Evolutionary conservation across 352 stramenopile genomes (phyloP).

Genomic region (Phytopythium boreale): DNA sequence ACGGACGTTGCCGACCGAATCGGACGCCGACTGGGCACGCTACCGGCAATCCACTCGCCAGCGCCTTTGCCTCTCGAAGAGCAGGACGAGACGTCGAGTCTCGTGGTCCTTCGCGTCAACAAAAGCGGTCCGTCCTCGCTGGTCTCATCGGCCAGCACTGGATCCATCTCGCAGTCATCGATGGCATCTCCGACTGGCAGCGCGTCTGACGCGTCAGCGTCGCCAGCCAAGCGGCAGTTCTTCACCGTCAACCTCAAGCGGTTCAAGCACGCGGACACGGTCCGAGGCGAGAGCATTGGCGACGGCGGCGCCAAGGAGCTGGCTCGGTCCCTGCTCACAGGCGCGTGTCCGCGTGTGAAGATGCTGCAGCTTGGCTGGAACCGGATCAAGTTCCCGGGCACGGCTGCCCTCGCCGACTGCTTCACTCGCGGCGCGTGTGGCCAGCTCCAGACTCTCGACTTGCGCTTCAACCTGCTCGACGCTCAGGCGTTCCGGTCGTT

Average conservation of each 20-base stretch:
- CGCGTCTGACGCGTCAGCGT: not conserved
- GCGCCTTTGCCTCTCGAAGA: conserved; percentile 18
- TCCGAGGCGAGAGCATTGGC: conserved; percentile 55
- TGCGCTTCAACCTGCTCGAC: conserved; percentile 64
- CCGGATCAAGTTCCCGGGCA: conserved; percentile 48
- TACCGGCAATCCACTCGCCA: conserved; percentile 55
- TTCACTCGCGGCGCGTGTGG: conserved; percentile 53
- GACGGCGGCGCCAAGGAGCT: conserved; percentile 54
- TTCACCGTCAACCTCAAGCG: conserved; percentile 74
- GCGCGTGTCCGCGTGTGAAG: conserved; percentile 58
- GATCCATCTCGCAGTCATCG: not conserved
- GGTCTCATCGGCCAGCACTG: not conserved
- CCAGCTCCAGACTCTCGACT: conserved; percentile 55
- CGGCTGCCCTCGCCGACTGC: conserved; percentile 46
- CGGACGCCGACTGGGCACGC: conserved; percentile 38
- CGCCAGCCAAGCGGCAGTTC: conserved; percentile 41
- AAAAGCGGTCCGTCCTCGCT: not conserved
- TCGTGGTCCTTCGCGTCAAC: conserved; percentile 55
- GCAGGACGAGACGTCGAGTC: conserved; percentile 53
- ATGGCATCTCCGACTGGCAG: not conserved
- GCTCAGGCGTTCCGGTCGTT: conserved; percentile 33
- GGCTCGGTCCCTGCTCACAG: conserved; percentile 56
- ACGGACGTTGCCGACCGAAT: conserved; percentile 39
- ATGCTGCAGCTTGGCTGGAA: conserved; percentile 66
- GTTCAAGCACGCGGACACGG: conserved; percentile 66